Evolutionary conservation across 345 rosid genomes (phyloP), one percentile per base, ranked within the genome.

Genomic region (Hibiscus trionum): DNA sequence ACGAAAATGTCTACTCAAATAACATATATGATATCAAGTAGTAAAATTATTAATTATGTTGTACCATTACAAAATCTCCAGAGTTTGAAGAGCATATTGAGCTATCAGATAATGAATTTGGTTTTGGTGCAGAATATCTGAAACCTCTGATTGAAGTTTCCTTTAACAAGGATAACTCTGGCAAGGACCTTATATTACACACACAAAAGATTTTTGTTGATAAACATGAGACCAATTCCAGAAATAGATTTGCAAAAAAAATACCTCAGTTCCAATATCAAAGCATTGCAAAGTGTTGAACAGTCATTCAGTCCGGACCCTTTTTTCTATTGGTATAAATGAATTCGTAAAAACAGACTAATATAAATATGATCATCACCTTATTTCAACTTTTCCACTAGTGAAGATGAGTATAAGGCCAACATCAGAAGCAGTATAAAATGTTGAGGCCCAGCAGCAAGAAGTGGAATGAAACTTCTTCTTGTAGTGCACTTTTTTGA

Each of bases 371-470:
- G 39, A 17, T 31, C 59, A 66, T 74, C 81, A 93, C 97, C 98
- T 94, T 84, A 91, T 84, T 80, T 91, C 97, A 73, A 90, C 61
- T 67, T 79, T 84, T 73, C 95, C 98, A 66, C 74, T 80, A 52
- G 85, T 61, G 78, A 86, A 86, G 64, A 87, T 80, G 75, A 94
- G 97, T 11, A 85, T 77, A 49, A 91, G 93, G 78, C 95, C 96
- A 72, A 85, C 82, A 80, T 84, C 86, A 16, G 95, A 75, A 21
- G 75, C 81, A 78, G 82, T 69, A 61, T 58, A 74, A 73, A 94
- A 88, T 27, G 88, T 82, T 50, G 96, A 90, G 79, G 97, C 98
- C 86, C 86, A 94, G 86, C 87, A 90, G 78, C 96, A 87, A 14
- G 86, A 72, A 44, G 84, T 78, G 61, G 91, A 86, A 62, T 76